Evolutionary conservation across 2,329 filamentous ascomycete species (phyloP), one percentile per base, ranked within the genome.

Genomic region (Ceratocystis eucalypticola): DNA sequence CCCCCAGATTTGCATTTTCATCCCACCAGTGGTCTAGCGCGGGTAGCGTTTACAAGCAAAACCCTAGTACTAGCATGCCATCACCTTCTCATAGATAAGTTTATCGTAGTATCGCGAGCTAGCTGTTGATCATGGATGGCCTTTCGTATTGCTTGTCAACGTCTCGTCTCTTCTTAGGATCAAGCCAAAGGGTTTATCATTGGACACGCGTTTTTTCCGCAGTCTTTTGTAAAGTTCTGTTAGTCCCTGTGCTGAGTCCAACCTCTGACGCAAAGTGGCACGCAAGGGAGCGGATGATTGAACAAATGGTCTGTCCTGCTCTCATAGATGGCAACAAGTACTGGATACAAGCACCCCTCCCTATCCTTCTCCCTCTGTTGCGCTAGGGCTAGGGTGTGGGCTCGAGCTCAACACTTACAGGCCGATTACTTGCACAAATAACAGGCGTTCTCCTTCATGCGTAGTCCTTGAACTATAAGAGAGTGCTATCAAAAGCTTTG

Each of bases 261-360:
- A 20, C 28, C 30, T 33, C 25, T 25, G 30, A 46, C n/a, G 37
- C 41, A 25, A 65, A 50, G 57, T 65, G 63, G 63, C 53, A 65
- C 57, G 63, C 63, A 65, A 65, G 63, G 48, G 63, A 59, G 55
- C 22, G n/a, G n/a, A 37, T 28, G 48, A 65, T 65, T 65, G 63
- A 5, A 10, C 41, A 48, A 53, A 25, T 53, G 22, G 48, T 25
- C 48, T 41, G 12, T 41, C 10, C 37, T 41, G 37, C 15, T 41
- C 22, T 53, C 7, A 15, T 25, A 53, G 48, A 25, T 15, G 10
- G 22, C 48, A 53, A 25, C 22, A 15, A 53, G 20, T 50, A 6
- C n/a, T 20, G 17, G 48, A 50, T 50, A 50, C 20, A 50, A 50
- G 22, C 48, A 53, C 48, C n/a, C 48, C 48, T 25, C 22, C 25